Base-by-base conservation (phyloP, 73 alveolate genomes). In the Uronychia binucleata region DNA sequence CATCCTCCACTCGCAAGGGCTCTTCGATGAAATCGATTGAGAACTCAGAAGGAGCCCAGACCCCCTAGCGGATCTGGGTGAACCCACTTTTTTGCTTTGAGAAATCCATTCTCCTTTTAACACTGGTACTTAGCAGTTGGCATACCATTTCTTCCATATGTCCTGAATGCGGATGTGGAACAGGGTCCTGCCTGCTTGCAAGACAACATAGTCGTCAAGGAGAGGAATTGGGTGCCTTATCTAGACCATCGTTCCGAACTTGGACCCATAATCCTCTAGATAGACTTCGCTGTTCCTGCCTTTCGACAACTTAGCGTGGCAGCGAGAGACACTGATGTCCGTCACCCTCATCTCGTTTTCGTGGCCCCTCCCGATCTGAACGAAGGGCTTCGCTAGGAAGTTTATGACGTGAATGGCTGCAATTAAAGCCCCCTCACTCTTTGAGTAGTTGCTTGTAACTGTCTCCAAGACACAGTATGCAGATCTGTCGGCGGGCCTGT, bases 261-360 rank as follows among this genome's bases (percentile, higher is more conserved):
- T 89, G 29, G 86, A 57, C 32, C 76, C 60, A 67, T 77, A 77
- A 84, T 89, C 95, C 57, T 75, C 85, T 27, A 88, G n/a, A 30
- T 77, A 75, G 67, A 83, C 78, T 59, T 89, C 95, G 8, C 95
- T 92, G 28, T 84, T 77, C 13, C 34, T 5, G 79, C 30, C 46
- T 57, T 32, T 84, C 27, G 74, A 57, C 8, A 89, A 84, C 32
- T 79, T 83, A 26, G 95, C 85, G 76, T 89, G 95, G 75, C 86
- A 89, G 32, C 95, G 77, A 29, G 87, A 58, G 33, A 89, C 95
- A 59, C 90, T 78, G 26, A 89, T 89, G 84, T 89, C 95, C 8
- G 95, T 89, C 30, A 89, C 82, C 31, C 95, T 33, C 1, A 89
- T 82, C 75, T 89, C 95, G 33, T 57, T 77, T 46, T 89, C 95